A percentile compares a stretch with the other conserved stretches of the same genome.
Evolutionary conservation across 768 basidiomycete species (phyloP).

Genomic region (Termitomyces sp.): DNA sequence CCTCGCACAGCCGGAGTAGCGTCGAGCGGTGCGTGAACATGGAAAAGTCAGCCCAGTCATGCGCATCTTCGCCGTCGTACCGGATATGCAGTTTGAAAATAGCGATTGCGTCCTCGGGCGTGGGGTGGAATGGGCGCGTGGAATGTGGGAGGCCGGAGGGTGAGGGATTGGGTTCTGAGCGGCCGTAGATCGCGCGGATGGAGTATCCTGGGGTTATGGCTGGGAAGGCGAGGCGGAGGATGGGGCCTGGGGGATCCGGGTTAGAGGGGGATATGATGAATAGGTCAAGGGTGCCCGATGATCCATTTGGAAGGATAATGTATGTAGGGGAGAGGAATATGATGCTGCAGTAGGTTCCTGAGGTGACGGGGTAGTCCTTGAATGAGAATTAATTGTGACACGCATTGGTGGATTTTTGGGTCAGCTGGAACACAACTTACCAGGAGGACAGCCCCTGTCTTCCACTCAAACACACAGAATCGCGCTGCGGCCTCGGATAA

Average conservation of each 20-base stretch:
- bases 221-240: constrained; percentile 1
- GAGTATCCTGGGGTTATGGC: background rate
- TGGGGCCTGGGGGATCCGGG: background rate
- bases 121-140: background rate
- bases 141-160: background rate
- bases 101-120: constrained; percentile 7
- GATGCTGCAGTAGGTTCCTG: constrained; percentile 16
- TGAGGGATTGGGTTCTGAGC: constrained; percentile 8
- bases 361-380: constrained; percentile 12
- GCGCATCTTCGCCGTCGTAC: background rate
- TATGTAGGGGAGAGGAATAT: constrained; percentile 19
- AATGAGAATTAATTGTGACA: background rate
- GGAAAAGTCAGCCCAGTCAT: constrained; percentile 2
- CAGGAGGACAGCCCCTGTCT: constrained; percentile 27
- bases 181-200: constrained; percentile 4
- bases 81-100: constrained; percentile 8
- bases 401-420: too few relatives aligned
- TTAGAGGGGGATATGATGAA: constrained; percentile 10
- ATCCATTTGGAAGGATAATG: constrained; percentile 21
- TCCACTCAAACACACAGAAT: constrained; percentile 41
- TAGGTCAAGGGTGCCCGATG: constrained; percentile 15
- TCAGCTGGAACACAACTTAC: constrained; percentile 17
- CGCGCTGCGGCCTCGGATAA: constrained; percentile 16
- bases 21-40: constrained; percentile 9
- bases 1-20: constrained; percentile 2